Evolutionary conservation across 805 yeast species (phyloP), one percentile per base, ranked within the genome.

Genomic region (Blastobotrys muscicola): DNA sequence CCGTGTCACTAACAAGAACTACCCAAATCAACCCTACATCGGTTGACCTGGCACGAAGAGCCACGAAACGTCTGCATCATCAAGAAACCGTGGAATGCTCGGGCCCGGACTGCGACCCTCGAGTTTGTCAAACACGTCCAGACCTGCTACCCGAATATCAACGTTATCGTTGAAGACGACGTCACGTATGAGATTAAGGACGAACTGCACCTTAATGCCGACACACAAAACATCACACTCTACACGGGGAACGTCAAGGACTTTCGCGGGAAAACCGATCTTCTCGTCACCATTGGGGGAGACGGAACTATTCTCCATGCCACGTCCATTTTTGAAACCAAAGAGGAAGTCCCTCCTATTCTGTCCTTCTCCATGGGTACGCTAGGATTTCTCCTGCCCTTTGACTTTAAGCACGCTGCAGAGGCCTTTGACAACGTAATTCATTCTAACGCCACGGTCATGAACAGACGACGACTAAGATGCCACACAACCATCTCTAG

Each of bases 301-400:
- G 97, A 89, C 61, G 97, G 97, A 4, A 89, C 97, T 0, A 85
- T 86, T 44, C 62, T 89, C 36, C 74, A 89, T 43, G 95, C 90
- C 0, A 90, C 86, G 0, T 78, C 92, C 4, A 67, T 78, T 53
- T 89, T 89, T 57, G 77, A 81, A 43, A 76, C 78, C 55, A 54
- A 54, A 15, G 31, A 46, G 16, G 70, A 70, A 8, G 69, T 85
- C 3, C 97, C 97, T 1, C 97, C 97, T 0, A 85, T 89, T 0
- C 64, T 89, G 41, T 78, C 94, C 23, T 87, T 85, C 58, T 85
- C 96, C 0, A 65, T 89, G 65, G 97, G 97, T 0, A 87, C 97
- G 0, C 62, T 89, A 34, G 97, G 97, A 7, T 89, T 89, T 56
- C 62, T 89, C 34, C 67, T 87, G 36, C 97, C 97, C 1, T 90